Evolutionary conservation across 2,329 filamentous ascomycete genomes (phyloP).

Genomic region (Aspergillus pseudoterreus): DNA sequence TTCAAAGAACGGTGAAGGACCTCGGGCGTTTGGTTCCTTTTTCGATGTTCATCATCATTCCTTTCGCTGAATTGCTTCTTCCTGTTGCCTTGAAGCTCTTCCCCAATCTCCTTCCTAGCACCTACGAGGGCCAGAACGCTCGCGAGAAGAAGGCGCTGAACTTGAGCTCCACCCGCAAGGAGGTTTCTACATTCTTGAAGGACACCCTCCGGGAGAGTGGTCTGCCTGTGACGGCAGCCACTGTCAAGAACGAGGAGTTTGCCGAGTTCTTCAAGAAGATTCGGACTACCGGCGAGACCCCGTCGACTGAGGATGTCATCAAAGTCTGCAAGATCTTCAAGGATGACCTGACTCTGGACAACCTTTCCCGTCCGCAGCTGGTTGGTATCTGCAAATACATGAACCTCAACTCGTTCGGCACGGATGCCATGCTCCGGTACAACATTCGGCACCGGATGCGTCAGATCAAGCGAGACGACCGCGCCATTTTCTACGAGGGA

Average conservation of each 20-base stretch:
- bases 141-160: slow-evolving; percentile 83
- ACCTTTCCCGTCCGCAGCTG: slow-evolving; percentile 88
- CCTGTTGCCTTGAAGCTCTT: slow-evolving; percentile 91
- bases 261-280: slow-evolving; percentile 97
- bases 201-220: slow-evolving; percentile 91
- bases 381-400: slow-evolving; percentile 98
- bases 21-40: slow-evolving; percentile 90
- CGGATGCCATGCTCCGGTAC: slow-evolving; percentile 96
- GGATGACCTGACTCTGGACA: slow-evolving; percentile 95
- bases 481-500: slow-evolving; percentile 88
- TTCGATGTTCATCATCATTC: slow-evolving; percentile 94
- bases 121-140: slow-evolving; percentile 86
- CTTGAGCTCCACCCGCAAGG: slow-evolving; percentile 81
- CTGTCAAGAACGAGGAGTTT: slow-evolving; percentile 89
- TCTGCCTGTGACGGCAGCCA: slow-evolving; percentile 76
- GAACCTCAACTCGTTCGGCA: slow-evolving; percentile 95
- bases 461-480: slow-evolving; percentile 98
- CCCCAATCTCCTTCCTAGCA: slow-evolving; percentile 95
- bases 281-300: slow-evolving; percentile 82
- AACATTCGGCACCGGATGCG: slow-evolving; percentile 96
- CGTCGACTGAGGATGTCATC: slow-evolving; percentile 86
- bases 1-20: slow-evolving; percentile 90
- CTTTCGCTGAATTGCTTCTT: slow-evolving; percentile 88
- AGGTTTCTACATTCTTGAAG: slow-evolving; percentile 86
- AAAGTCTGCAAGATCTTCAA: slow-evolving; percentile 99